Percentiles rank a stretch among this genome's conserved stretches.
phyloP scores from a whole-genome alignment of 1,284 basidiomycete species.

The Irpex sp. region DNA sequence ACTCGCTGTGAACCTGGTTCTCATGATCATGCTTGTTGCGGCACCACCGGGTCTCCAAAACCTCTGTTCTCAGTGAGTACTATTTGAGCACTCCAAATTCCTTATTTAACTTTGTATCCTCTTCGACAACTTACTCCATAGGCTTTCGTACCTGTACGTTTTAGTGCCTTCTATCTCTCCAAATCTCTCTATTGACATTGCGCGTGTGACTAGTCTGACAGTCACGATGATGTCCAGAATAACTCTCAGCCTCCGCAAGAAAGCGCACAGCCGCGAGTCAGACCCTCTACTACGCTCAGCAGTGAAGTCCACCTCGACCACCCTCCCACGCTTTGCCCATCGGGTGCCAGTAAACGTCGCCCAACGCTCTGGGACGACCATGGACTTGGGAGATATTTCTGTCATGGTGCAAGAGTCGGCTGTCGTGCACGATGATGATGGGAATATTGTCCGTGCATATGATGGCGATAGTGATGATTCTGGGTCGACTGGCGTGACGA shows the following conservation, averaged over 20 bases:
- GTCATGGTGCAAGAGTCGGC: conserved; percentile 11
- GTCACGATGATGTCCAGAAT: conserved; percentile 20
- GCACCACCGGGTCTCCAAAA: conserved; percentile 44
- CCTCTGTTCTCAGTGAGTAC: conserved; percentile 47
- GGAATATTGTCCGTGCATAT: not conserved
- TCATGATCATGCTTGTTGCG: conserved; percentile 49
- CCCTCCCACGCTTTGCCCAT: conserved; percentile 5
- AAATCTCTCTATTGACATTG: too few relatives aligned
- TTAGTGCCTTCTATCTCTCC: not conserved
- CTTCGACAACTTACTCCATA: conserved; percentile 13
- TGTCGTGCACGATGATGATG: conserved; percentile 13
- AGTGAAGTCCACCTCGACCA: not conserved
- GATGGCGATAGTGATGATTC: not conserved
- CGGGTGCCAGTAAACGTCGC: too few relatives aligned
- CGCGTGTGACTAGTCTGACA: conserved; percentile 9
- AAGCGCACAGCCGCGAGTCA: conserved; percentile 6
- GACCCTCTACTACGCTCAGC: not conserved
- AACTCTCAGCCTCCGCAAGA: conserved; percentile 17
- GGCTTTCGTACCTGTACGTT: conserved; percentile 48
- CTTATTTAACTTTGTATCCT: not conserved
- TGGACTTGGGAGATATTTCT: not conserved
- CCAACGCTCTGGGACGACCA: not conserved
- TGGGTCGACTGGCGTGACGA: too few relatives aligned
- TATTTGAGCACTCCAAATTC: too few relatives aligned
- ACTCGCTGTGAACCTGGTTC: conserved; percentile 44